Conservation (phyloP, 73 alveolate genomes). For the Paramecium caudatum region DNA sequence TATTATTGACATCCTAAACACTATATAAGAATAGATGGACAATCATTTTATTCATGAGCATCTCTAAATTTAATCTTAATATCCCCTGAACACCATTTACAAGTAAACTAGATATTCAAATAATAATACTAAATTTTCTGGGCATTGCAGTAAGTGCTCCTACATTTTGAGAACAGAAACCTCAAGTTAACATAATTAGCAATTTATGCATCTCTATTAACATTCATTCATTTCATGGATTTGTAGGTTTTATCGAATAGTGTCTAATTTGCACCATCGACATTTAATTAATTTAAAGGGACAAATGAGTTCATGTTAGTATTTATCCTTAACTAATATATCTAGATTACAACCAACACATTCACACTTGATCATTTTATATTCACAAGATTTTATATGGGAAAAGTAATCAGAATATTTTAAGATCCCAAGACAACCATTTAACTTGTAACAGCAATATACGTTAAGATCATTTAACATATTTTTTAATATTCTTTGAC, state of each 20-base stretch:
- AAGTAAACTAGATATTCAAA: background rate
- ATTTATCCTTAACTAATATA: background rate
- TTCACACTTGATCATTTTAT: conserved; percentile 5
- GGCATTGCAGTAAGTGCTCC: conserved; percentile 10
- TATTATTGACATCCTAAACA: conserved; percentile 38
- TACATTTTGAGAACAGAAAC: background rate
- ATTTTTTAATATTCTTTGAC: conserved; percentile 15
- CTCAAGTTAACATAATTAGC: background rate
- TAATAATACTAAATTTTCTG: conserved; percentile 23
- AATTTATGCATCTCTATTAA: background rate
- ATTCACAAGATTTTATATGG: conserved; percentile 36
- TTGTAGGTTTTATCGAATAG: background rate
- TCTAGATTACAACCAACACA: conserved; percentile 13
- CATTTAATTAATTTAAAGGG: conserved; percentile 18
- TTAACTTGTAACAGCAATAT: conserved; percentile 28
- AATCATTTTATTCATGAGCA: background rate
- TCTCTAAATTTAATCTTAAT: background rate
- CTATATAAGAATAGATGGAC: conserved; percentile 3
- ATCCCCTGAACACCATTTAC: background rate
- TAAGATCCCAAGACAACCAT: conserved; percentile 39
- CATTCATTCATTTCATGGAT: conserved; percentile 1
- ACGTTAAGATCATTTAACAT: conserved; percentile 48
- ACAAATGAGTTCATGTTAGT: conserved; percentile 27
- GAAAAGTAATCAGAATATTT: conserved; percentile 50
- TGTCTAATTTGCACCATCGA: conserved; percentile 11